Evolutionary conservation across 2,329 filamentous ascomycete species (phyloP).

Genomic region (Exophiala alcalophila): DNA sequence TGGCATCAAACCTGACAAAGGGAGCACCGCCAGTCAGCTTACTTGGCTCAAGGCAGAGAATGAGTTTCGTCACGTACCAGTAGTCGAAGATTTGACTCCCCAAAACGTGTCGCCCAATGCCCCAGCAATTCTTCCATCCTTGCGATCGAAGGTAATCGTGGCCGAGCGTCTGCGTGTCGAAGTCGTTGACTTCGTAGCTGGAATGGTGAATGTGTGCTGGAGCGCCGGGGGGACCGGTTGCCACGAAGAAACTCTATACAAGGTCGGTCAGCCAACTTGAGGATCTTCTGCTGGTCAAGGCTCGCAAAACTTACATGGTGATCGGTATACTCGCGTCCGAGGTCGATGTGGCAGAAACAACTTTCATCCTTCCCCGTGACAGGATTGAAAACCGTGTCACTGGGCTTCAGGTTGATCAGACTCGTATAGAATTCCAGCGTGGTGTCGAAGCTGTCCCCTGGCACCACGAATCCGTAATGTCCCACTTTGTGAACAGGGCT

Average conservation of each 20-base stretch:
- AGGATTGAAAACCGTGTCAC: constrained; percentile 40
- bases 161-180: constrained; percentile 66
- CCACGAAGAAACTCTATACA: constrained; percentile 24
- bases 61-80: constrained; percentile 48
- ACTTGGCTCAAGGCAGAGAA: neutral
- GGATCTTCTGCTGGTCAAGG: constrained; percentile 15
- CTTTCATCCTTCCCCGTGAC: constrained; percentile 33
- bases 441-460: constrained; percentile 33
- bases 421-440: constrained; percentile 44
- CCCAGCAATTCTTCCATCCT: constrained; percentile 66
- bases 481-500: constrained; percentile 50
- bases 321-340: constrained; percentile 46
- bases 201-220: constrained; percentile 61
- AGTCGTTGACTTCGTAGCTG: constrained; percentile 68
- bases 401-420: constrained; percentile 47
- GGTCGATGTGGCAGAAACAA: constrained; percentile 51
- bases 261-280: too few species aligned
- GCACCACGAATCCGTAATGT: constrained; percentile 45
- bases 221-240: constrained; percentile 30
- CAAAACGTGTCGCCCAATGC: constrained; percentile 66
- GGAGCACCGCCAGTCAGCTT: constrained; percentile 2
- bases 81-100: constrained; percentile 72
- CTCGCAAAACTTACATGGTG: constrained; percentile 50
- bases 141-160: constrained; percentile 65
- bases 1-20: constrained; percentile 57